phyloP scores from a whole-genome alignment of 257 asterid species.

The Ilex aquifolium region DNA sequence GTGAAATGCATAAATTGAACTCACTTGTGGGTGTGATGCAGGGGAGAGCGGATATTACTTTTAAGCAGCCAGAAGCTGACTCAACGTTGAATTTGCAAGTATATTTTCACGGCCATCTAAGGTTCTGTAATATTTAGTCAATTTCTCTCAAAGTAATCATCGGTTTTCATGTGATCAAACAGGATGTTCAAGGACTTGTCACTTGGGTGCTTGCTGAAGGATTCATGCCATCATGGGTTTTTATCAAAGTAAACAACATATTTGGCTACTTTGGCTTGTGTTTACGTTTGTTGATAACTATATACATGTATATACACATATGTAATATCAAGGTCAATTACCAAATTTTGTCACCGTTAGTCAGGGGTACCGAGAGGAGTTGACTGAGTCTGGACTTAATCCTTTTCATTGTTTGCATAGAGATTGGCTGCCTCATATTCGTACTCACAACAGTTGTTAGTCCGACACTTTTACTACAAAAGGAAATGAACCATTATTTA shows the following conservation, averaged over 20 bases:
- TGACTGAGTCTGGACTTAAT: no score
- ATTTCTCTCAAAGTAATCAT: slow-evolving; percentile 6
- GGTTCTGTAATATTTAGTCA: neutral
- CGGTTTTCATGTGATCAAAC: slow-evolving; percentile 18
- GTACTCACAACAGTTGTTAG: no score
- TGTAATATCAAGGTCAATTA: no score
- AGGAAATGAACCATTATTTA: no score
- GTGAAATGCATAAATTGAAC: neutral
- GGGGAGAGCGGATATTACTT: slow-evolving; percentile 72
- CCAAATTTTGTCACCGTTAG: no score
- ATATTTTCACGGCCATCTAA: slow-evolving; percentile 12
- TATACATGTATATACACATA: no score
- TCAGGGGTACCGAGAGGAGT: no score
- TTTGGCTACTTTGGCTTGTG: neutral
- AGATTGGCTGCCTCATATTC: no score
- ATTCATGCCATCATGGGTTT: slow-evolving; percentile 94
- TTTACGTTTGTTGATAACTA: neutral
- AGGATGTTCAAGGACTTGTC: slow-evolving; percentile 94
- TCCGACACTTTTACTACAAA: no score
- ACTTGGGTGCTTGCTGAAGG: slow-evolving; percentile 98
- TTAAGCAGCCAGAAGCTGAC: slow-evolving; percentile 67
- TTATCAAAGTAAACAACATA: slow-evolving; percentile 61
- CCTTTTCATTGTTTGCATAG: no score
- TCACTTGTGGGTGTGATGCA: slow-evolving; percentile 29
- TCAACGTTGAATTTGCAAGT: slow-evolving; percentile 73